Evolutionary conservation across 2,329 filamentous ascomycete genomes (phyloP).

Genomic region (Anthostomella pinea): DNA sequence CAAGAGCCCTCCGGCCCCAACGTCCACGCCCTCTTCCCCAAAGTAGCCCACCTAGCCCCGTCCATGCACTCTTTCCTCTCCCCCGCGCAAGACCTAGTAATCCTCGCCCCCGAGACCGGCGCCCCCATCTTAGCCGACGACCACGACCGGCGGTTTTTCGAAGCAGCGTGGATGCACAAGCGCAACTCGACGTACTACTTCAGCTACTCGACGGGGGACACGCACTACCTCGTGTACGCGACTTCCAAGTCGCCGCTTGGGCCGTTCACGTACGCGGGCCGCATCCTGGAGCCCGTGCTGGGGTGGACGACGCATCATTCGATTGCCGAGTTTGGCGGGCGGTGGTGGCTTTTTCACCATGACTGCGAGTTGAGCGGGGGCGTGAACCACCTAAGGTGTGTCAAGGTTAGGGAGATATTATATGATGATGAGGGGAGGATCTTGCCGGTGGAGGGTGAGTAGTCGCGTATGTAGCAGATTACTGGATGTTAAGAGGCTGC

Average conservation of each 20-base stretch:
- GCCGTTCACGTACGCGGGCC: conserved; percentile 69
- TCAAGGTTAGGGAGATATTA: conserved; percentile 73
- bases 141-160: conserved; percentile 74
- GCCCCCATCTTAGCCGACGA: conserved; percentile 61
- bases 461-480: no score
- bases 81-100: conserved; percentile 57
- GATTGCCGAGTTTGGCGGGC: conserved; percentile 68
- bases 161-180: conserved; percentile 79
- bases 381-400: conserved; percentile 67
- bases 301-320: conserved; percentile 84
- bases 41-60: conserved; percentile 60
- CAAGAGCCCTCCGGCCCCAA: conserved; percentile 57
- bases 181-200: conserved; percentile 69
- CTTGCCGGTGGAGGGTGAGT: conserved; percentile 35
- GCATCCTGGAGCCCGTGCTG: conserved; percentile 71
- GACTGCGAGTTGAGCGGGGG: conserved; percentile 67
- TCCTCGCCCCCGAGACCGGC: conserved; percentile 61
- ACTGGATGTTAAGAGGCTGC: no score
- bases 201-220: conserved; percentile 75
- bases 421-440: conserved; percentile 67
- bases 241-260: conserved; percentile 62
- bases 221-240: conserved; percentile 71
- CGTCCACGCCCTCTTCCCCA: conserved; percentile 59
- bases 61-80: conserved; percentile 64
- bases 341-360: conserved; percentile 76